Conservation (phyloP, 495 filamentous ascomycete genomes). For the Penicillium macrosclerotiorum region DNA sequence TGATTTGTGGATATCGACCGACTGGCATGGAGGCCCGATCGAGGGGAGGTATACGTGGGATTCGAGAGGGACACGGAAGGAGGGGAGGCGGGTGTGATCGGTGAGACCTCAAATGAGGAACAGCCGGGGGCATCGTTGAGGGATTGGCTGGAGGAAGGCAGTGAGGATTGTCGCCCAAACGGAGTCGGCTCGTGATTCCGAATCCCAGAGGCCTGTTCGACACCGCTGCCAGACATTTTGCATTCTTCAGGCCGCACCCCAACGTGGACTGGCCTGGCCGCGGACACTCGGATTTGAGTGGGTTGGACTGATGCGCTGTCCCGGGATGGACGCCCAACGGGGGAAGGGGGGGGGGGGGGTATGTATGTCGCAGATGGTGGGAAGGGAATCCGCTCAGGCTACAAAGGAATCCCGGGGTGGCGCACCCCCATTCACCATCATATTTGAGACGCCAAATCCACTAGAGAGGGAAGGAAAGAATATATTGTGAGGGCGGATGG, state of each 20-base stretch:
- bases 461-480: not conserved
- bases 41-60: slow-evolving; percentile 24
- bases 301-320: slow-evolving; percentile 46
- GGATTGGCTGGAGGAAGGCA: slow-evolving; percentile 28
- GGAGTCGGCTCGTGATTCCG: slow-evolving; percentile 32
- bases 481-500: not conserved
- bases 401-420: slow-evolving; percentile 43
- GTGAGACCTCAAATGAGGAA: slow-evolving; percentile 21
- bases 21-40: slow-evolving; percentile 21
- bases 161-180: slow-evolving; percentile 41
- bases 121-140: slow-evolving; percentile 21
- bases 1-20: slow-evolving; percentile 25
- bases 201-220: slow-evolving; percentile 40
- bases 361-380: slow-evolving; percentile 38
- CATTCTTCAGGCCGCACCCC: slow-evolving; percentile 40
- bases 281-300: slow-evolving; percentile 29
- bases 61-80: slow-evolving; percentile 24
- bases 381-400: slow-evolving; percentile 37
- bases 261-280: slow-evolving; percentile 31
- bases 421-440: slow-evolving; percentile 41
- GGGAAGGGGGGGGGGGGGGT: too few relatives aligned
- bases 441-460: slow-evolving; percentile 27
- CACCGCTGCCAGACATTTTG: slow-evolving; percentile 49
- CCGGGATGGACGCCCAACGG: slow-evolving; percentile 41
- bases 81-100: slow-evolving; percentile 22